Evolutionary conservation across 148 eudicot genomes (phyloP), one percentile per base, ranked within the genome.

Genomic region (Agrostemma githago): DNA sequence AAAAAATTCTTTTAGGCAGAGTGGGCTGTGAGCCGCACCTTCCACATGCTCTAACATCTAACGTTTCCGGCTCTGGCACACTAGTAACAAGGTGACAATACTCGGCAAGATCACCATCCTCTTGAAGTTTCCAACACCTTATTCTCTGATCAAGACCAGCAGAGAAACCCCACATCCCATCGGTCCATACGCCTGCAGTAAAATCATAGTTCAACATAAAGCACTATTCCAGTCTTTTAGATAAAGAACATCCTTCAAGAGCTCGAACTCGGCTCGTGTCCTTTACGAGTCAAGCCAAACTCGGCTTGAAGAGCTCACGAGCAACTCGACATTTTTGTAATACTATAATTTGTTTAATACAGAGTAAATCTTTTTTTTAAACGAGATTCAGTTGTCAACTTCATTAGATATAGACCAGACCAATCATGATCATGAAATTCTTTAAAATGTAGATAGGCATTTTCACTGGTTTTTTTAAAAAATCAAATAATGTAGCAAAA

Each of bases 41-140:
- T 74, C 82, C 89, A 80, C 88, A 80, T 34, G 79, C 84, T 77
- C 77, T 85, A 66, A 89, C 97, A 84, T 92, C 96, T 79, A 95
- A 75, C 51, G 99, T 83, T 88, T 95, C 99, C 43, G 99, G 99
- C 87, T 95, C 99, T 56, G 99, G 97, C 77, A 95, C 99, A 71
- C 92, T 90, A 54, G 86, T 79, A 54, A 92, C 78, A 62, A 88
- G 74, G 77, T 87, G 89, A 63, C 89, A 74, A 79, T 71, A 79
- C 79, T 92, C 99, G 6, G 51, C 78, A 70, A 92, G 67, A 64
- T 84, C 71, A 17, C 87, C 87, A 70, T 82, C 74, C 67, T 82
- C 78, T 12, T 78, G 72, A 62, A 90, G 66, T 11, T 76, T 84
- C 99, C 99, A 95, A 81, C 97, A 92, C 70, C 99, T 82, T 41